phyloP scores from a whole-genome alignment of 179 eudicot genomes.

The Beta corolliflora region DNA sequence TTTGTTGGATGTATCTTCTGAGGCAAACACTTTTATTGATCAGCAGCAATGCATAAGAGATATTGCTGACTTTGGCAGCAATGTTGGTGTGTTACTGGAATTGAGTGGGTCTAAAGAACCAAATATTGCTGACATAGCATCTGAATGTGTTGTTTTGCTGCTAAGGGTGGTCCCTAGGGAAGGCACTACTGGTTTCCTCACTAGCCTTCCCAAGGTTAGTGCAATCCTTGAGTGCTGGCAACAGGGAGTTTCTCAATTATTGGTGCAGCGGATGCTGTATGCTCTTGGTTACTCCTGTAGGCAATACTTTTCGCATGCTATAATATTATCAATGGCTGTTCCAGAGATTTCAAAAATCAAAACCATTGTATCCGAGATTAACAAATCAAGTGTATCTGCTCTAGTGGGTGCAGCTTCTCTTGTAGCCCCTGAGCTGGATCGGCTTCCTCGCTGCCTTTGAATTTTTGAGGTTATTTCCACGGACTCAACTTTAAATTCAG shows the following conservation, averaged over 20 bases:
- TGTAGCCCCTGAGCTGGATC: conserved; percentile 61
- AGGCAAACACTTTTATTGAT: conserved; percentile 35
- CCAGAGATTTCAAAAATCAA: conserved; percentile 63
- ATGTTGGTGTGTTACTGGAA: conserved; percentile 67
- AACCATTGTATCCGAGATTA: conserved; percentile 48
- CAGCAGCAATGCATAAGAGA: conserved; percentile 67
- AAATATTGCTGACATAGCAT: conserved; percentile 63
- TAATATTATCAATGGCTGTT: conserved; percentile 63
- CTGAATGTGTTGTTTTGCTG: conserved; percentile 74
- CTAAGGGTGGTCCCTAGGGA: conserved; percentile 76
- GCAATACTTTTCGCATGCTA: conserved; percentile 68
- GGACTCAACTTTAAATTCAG: neutral
- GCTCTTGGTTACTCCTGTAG: conserved; percentile 79
- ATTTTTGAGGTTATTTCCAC: neutral
- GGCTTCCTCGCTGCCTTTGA: conserved; percentile 66
- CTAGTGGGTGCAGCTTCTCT: conserved; percentile 57
- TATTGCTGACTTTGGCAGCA: conserved; percentile 72
- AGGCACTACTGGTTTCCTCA: conserved; percentile 73
- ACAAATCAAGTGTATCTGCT: conserved; percentile 39
- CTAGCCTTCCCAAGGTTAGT: conserved; percentile 63
- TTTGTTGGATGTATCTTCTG: conserved; percentile 44
- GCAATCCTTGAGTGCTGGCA: conserved; percentile 50
- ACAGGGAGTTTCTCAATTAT: conserved; percentile 37
- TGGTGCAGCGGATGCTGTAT: conserved; percentile 60
- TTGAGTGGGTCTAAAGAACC: conserved; percentile 47